Base-by-base conservation (phyloP, 2,329 filamentous ascomycete genomes). In the Knufia petricola region DNA sequence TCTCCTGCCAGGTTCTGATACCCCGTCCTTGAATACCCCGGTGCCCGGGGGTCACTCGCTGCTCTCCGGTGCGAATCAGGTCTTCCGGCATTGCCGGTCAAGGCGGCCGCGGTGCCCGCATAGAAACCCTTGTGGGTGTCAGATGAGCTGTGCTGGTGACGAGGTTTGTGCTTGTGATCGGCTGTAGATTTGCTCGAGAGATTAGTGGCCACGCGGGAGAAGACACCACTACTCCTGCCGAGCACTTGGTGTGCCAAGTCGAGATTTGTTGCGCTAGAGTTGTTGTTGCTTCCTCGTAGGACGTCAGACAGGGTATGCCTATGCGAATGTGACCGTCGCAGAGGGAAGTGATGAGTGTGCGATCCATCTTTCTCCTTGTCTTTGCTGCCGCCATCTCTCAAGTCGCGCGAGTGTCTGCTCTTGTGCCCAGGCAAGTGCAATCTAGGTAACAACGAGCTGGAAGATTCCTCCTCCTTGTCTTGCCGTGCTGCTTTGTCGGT, bases 401-500 rank as follows among this genome's bases (percentile, higher is more conserved):
- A 36, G 13, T 36, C 32, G 4, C 15, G 6, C 32, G 32, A 36
- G 15, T 36, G 13, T 36, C 15, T 7, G 15, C 10, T 36, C 32
- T n/a, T 36, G 32, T 36, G 32, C 6, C 32, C 24, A 17, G 41
- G 28, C 28, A 44, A 32, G n/a, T 44, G n/a, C 28, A 46, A 8
- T 31, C 21, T 36, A 8, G 43, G 43, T 15, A 46, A 26, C 43
- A 37, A 28, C 8, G 15, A n/a, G 4, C 13, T 24, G 13, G 42
- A 7, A 36, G 4, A 9, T 26, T 26, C 30, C 20, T 26, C n/a
- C 21, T 24, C 17, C 17, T 31, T 10, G 19, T 4, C 24, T 3
- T 32, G 24, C 32, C 43, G 15, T 38, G n/a, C 43, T 37, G 41
- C 41, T 34, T 44, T 15, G n/a, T 31, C 41, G n/a, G 19, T 21